These are phyloP conservation scores for Babesia caballi DNA, from an alignment of 169 alveolate genomes.

Conservation along the genomic window DNA sequence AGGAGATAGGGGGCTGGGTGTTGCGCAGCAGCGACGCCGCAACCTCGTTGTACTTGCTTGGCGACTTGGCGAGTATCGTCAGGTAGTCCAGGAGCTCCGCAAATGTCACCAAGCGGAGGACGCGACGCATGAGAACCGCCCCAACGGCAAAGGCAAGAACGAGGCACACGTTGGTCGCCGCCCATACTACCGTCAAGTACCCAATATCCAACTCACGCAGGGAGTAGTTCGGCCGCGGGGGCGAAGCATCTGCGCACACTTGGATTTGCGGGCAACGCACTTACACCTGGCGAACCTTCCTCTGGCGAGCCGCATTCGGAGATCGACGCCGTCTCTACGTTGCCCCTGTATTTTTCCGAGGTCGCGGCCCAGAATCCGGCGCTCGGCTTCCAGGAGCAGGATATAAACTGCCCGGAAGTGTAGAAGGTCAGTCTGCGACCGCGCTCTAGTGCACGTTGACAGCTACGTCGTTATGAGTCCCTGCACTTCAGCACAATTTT, in stretches of 20 bases:
- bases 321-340: no score
- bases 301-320: neutral
- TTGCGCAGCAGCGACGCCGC: neutral
- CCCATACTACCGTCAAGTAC: neutral
- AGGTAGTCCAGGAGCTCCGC: neutral
- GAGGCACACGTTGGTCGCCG: conserved; percentile 1
- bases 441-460: no score
- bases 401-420: no score
- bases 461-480: no score
- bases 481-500: no score
- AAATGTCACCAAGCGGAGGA: neutral
- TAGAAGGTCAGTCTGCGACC: no score
- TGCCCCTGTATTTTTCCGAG: no score
- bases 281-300: neutral
- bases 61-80: neutral
- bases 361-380: no score
- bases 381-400: no score
- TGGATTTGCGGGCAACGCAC: neutral
- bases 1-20: neutral
- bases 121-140: neutral
- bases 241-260: neutral
- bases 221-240: conserved; percentile 6
- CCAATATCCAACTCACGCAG: neutral
- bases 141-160: neutral
- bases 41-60: neutral